Percentiles rank a stretch among this genome's conserved stretches.
Evolutionary conservation across 768 basidiomycete species (phyloP).

Genomic region (Kondoa subrosea): DNA sequence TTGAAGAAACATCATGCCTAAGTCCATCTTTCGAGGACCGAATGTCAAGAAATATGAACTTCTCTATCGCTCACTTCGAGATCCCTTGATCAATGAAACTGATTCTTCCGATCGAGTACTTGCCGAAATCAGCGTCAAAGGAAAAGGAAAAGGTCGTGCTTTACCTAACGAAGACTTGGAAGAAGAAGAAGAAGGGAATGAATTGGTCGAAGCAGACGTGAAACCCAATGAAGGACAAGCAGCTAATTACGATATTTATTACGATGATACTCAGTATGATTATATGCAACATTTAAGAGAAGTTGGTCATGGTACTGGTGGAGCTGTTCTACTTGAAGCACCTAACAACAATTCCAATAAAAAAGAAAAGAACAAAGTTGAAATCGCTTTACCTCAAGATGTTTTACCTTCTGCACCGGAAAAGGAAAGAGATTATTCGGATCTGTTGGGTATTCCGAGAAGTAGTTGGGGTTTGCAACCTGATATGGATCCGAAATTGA

Average conservation of each 20-base stretch:
- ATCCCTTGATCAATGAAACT: slow-evolving; percentile 85
- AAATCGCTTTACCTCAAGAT: slow-evolving; percentile 33
- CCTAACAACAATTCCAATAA: slow-evolving; percentile 33
- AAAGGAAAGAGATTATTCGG: slow-evolving; percentile 54
- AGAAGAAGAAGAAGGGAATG: slow-evolving; percentile 1
- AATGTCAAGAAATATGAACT: slow-evolving; percentile 89
- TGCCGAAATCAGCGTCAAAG: slow-evolving; percentile 46
- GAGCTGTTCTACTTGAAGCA: slow-evolving; percentile 66
- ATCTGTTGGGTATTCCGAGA: slow-evolving; percentile 51
- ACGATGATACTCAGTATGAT: slow-evolving; percentile 89
- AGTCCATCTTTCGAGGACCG: slow-evolving; percentile 71
- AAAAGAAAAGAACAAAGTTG: slow-evolving; percentile 35
- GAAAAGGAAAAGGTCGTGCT: slow-evolving; percentile 37
- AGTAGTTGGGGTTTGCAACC: slow-evolving; percentile 59
- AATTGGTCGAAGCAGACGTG: background rate
- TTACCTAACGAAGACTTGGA: slow-evolving; percentile 14
- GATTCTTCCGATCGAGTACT: slow-evolving; percentile 79
- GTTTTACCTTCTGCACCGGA: slow-evolving; percentile 35
- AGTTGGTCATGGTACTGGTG: slow-evolving; percentile 58
- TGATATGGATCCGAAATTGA: slow-evolving; percentile 86
- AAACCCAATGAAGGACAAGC: slow-evolving; percentile 50
- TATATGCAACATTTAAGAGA: slow-evolving; percentile 91
- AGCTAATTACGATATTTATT: slow-evolving; percentile 71
- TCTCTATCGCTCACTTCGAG: slow-evolving; percentile 85
- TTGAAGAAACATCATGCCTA: slow-evolving; percentile 3